phyloP scores from a whole-genome alignment of 441 rosid species.

The Gossypium gossypioides region DNA sequence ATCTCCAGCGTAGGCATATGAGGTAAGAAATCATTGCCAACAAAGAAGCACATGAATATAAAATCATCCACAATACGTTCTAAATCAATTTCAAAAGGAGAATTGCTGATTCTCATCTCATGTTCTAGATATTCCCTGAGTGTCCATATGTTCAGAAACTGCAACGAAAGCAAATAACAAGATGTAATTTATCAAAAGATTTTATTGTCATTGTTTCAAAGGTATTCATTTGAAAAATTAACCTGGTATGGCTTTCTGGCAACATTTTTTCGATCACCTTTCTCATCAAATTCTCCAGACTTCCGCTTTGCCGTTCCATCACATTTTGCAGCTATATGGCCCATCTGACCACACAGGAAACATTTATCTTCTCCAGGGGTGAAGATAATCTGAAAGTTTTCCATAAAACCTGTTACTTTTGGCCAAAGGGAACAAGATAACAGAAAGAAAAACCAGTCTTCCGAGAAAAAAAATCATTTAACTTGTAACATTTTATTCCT shows the following conservation, averaged over 20 bases:
- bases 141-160: conserved; percentile 92
- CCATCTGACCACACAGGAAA: conserved; percentile 89
- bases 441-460: background rate
- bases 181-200: background rate
- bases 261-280: conserved; percentile 47
- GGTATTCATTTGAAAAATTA: background rate
- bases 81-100: conserved; percentile 47
- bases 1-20: conserved; percentile 99
- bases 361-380: conserved; percentile 93
- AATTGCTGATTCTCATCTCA: conserved; percentile 57
- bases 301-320: conserved; percentile 82
- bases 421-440: background rate
- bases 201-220: background rate
- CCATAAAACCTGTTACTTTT: conserved; percentile 3
- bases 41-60: conserved; percentile 96
- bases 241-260: conserved; percentile 93
- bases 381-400: conserved; percentile 57
- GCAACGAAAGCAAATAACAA: conserved; percentile 16
- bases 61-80: conserved; percentile 94
- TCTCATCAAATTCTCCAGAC: conserved; percentile 91
- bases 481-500: background rate
- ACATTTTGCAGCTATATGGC: conserved; percentile 80
- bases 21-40: conserved; percentile 96
- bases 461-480: background rate
- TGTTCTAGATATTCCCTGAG: conserved; percentile 83